Evolutionary conservation across 129 eudicot species (phyloP), one percentile per base, ranked within the genome.

Genomic region (Glebionis coronaria): DNA sequence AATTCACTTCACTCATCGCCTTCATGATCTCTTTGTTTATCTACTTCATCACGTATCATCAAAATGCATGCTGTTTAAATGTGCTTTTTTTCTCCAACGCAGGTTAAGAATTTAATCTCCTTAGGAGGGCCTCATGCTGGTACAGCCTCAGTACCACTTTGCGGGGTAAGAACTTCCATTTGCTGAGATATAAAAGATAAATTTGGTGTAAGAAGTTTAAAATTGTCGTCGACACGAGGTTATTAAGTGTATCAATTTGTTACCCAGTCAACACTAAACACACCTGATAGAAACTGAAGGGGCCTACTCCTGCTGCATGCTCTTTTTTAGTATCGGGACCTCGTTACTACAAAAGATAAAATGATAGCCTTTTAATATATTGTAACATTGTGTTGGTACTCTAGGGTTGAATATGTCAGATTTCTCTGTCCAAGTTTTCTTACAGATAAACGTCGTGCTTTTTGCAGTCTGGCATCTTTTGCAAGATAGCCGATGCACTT

Each of bases 81-180:
- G 11, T 40, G 1, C 25, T 42, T 38, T 14, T 6, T 5, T 6
- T 56, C 31, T 11, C 5, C 13, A 40, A 61, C 61, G 77, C 87
- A 92, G 98, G 98, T 92, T 3, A 88, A 76, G 71, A 92, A 92
- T 57, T 81, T 88, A 14, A 72, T 92, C 69, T 88, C 98, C 47
- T 67, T 92, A 56, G 98, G 95, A 68, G 98, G 98, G 58, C 98
- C 98, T 80, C 98, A 92, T 82, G 98, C 98, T 76, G 98, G 98
- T 51, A 92, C 90, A 67, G 98, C 98, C 65, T 92, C 98, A 4
- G 95, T 92, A 77, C 98, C 98, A 9, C 88, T 92, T 27, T 92
- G 98, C 70, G 98, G 98, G 63, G 98, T 92, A 92, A 88, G 96
- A 78, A 31, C 40, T 35, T 35, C 40, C 40, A 35, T 35, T 5